Evolutionary conservation across 2,329 filamentous ascomycete species (phyloP), one percentile per base, ranked within the genome.

Genomic region (Calonectria fujianensis): DNA sequence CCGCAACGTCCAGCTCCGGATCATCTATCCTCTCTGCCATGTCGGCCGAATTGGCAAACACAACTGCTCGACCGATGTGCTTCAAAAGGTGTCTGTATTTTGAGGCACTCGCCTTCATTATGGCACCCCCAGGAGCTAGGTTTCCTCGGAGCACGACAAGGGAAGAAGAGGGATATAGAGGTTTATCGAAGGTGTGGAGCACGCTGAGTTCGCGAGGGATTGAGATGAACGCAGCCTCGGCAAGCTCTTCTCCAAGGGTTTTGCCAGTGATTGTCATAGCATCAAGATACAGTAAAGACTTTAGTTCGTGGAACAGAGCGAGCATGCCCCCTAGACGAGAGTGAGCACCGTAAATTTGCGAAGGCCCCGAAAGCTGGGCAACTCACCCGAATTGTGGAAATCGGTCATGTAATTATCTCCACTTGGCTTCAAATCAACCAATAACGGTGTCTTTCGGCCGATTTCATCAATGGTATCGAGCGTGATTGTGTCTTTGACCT

Each of bases 31-130:
- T 93, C 27, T 87, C 87, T 32, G 92, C 93, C 13, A 98, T 86
- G 0, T 96, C 96, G 2, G 93, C 95, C 39, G 94, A 93, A 16
- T 94, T 94, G 0, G 89, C 90, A 82, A 98, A 98, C 0, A 90
- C 89, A 3, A 95, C 88, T 0, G 88, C 89, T 0, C 73, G 83
- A 0, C 89, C 89, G 0, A 84, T 83, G 73, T 91, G 89, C 9
- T 79, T 74, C 0, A 90, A 83, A 0, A 91, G 82, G 0, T 79
- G 88, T 1, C 94, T 92, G 85, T 98, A 93, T 82, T 98, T 98
- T 13, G 86, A 87, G 0, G 96, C 96, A 0, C 95, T 98, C 77
- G 97, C 97, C 82, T 98, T 98, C 72, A 96, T 94, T 0, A 98
- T 94, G 0, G 95, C 94, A 11, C 96, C 96, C 0, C 91, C 90